phyloP scores from a whole-genome alignment of 495 filamentous ascomycete species.

The Trichoderma reesei region DNA sequence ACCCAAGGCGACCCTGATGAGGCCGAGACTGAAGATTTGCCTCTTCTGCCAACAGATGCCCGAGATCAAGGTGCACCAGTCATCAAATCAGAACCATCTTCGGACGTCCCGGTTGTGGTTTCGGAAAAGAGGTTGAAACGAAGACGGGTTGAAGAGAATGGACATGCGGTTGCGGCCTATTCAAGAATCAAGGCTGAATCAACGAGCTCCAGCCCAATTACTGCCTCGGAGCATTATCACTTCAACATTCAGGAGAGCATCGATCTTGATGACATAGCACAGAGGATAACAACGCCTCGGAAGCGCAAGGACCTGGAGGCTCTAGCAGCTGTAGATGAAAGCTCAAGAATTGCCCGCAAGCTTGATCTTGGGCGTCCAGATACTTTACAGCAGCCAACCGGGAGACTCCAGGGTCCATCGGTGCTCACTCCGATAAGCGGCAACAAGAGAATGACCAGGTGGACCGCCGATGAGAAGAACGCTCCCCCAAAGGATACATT shows the following conservation, averaged over 20 bases:
- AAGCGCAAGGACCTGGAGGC: constrained; percentile 26
- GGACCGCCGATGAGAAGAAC: constrained; percentile 4
- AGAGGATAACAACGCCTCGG: constrained; percentile 53
- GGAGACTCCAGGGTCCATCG: background rate
- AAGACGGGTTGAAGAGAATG: constrained; percentile 23
- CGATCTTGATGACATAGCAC: constrained; percentile 63
- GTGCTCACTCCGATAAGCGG: constrained; percentile 11
- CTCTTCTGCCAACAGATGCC: constrained; percentile 19
- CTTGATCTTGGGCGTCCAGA: background rate
- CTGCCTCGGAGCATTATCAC: constrained; percentile 15
- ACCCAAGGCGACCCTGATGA: constrained; percentile 4
- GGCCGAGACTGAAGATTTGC: constrained; percentile 14
- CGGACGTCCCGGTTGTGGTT: constrained; percentile 34
- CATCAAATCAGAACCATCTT: constrained; percentile 34
- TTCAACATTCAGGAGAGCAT: constrained; percentile 47
- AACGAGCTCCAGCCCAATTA: background rate
- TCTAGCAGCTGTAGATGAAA: background rate
- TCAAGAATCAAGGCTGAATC: constrained; percentile 25
- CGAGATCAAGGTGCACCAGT: constrained; percentile 9
- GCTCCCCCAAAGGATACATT: constrained; percentile 9
- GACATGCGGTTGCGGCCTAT: background rate
- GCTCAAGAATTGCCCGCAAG: background rate
- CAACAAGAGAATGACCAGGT: constrained; percentile 11
- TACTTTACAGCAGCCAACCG: background rate
- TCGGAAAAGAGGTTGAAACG: constrained; percentile 35